Percentiles rank a stretch among this genome's conserved stretches.
Evolutionary conservation across 148 eudicot genomes (phyloP).

Genomic region (Euryodendron excelsum): DNA sequence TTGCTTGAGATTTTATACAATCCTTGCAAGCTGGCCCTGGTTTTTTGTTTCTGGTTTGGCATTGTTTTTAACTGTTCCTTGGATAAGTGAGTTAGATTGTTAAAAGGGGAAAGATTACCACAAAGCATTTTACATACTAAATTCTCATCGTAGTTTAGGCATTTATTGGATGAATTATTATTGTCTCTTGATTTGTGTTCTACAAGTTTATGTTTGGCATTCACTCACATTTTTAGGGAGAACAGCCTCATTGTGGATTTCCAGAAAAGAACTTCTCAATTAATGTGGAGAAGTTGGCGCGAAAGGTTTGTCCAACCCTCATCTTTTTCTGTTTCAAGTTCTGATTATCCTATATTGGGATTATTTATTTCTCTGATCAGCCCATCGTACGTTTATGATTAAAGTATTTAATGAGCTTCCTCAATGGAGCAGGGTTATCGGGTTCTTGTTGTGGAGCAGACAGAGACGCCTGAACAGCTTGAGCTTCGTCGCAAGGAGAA

Average conservation of each 20-base stretch:
- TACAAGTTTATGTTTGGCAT: constrained; percentile 1
- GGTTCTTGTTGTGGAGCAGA: constrained; percentile 97
- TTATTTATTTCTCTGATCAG: constrained; percentile 12
- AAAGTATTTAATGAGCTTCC: constrained; percentile 6
- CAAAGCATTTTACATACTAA: neutral
- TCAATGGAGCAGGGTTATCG: constrained; percentile 74
- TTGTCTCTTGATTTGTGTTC: neutral
- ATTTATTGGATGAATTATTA: neutral
- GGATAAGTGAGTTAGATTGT: neutral
- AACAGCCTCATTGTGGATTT: constrained; percentile 98
- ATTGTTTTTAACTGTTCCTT: too few species aligned
- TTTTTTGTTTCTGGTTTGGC: neutral
- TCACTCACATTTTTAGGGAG: constrained; percentile 56
- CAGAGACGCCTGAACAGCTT: constrained; percentile 96
- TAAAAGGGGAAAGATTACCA: neutral
- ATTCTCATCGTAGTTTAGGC: neutral
- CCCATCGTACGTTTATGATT: neutral
- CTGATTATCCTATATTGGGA: neutral
- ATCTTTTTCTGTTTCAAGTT: neutral
- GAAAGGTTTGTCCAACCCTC: constrained; percentile 54
- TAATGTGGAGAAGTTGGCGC: constrained; percentile 84
- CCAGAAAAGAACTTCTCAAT: constrained; percentile 90
- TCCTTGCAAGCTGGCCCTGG: neutral
- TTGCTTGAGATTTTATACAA: neutral
- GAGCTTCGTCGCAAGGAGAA: constrained; percentile 77